Base-by-base conservation (phyloP, 805 yeast genomes). In the Blastobotrys peoriensis region DNA sequence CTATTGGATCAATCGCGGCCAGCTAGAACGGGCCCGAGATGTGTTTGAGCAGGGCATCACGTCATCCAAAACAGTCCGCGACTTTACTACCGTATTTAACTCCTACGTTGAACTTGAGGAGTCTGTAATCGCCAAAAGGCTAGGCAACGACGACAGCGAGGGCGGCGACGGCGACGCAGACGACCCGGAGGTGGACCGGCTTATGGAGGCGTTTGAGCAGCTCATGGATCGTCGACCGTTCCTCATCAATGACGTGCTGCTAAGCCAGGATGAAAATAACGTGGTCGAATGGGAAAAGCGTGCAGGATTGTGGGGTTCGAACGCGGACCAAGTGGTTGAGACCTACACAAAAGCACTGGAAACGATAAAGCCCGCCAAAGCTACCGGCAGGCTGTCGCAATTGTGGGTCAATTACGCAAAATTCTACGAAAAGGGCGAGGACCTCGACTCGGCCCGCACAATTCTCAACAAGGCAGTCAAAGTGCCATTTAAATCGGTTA, bases 341-440 rank as follows among this genome's bases (percentile, higher is more conserved):
- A 73, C 83, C 0, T 85, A 74, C 61, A 79, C 79, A 1, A 65
- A 74, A 15, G 96, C 95, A 0, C 68, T 89, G 5, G 66, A 74
- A 3, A 65, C 73, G 1, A 78, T 91, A 13, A 75, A 83, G 47
- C 91, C 95, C 0, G 61, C 72, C 18, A 71, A 69, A 47, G 71
- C 74, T 3, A 44, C 44, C 28, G 67, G 62, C 8, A 55, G 54
- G 3, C 63, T 86, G 4, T 74, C 80, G 0, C 62, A 72, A 15
- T 54, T 89, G 5, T 89, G 96, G 96, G 65, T 75, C 3, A 63
- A 69, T 2, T 88, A 85, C 60, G 84, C 95, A 0, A 60, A 65
- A 23, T 60, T 83, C 2, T 88, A 86, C 63, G 78, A 79, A 40
- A 66, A 72, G 37, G 50, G 49, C 18, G 67, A 67, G 0, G 87